Evolutionary conservation across 805 yeast genomes (phyloP), one percentile per base, ranked within the genome.

Genomic region (Metschnikowia aberdeeniae): DNA sequence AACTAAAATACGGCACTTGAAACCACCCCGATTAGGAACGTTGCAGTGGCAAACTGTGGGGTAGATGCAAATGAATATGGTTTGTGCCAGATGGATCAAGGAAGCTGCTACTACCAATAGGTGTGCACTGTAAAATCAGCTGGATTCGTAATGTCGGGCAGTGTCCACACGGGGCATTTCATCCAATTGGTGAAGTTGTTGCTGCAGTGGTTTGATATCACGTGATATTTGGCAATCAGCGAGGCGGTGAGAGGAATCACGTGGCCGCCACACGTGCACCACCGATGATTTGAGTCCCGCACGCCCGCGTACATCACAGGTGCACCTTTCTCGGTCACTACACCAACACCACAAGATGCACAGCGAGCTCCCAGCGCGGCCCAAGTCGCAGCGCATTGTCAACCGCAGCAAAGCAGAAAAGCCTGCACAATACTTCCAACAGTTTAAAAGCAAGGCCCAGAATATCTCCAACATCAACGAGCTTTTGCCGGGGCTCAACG

Each of bases 401-500:
- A 56, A 58, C 53, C 51, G 57, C 39, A 47, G 52, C 50, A 53
- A 47, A 42, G 52, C 53, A 11, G 59, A 54, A 47, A 45, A 57
- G 55, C 43, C 53, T 13, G 46, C 52, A 34, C 59, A 59, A 48
- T 57, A 60, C 49, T 68, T 66, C 49, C 67, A 63, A 39, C 67
- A 60, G 47, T 69, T 63, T 58, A 61, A 62, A 43, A 62, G 55
- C 43, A 63, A 63, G 36, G 62, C 74, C 27, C 64, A 59, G 42
- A 60, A 58, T 47, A 56, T 69, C 45, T 54, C 54, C 50, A 60
- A 55, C 50, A 58, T 64, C 53, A 66, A 64, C 50, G 76, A 71
- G 39, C 61, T 71, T 36, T 58, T 71, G 32, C 95, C 97, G 0
- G 98, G 97, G 1, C 71, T 93, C 43, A 92, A 90, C 66, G 99